These are phyloP conservation scores for Draba incana DNA, from an alignment of 345 rosid genomes.

Conservation along the genomic window DNA sequence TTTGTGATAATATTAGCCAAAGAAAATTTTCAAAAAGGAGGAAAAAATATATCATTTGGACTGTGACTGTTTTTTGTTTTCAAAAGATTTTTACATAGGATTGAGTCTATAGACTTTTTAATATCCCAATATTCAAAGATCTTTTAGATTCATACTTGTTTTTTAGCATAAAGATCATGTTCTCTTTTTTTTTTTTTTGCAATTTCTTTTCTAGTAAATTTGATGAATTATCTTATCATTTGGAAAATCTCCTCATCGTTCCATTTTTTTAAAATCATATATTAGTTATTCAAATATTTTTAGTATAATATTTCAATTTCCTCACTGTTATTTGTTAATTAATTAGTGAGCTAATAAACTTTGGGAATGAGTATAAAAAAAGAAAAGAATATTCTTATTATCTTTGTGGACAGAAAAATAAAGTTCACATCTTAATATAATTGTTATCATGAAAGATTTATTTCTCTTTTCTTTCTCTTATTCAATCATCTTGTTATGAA, in stretches of 20 bases:
- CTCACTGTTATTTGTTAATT: background rate
- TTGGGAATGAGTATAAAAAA: background rate
- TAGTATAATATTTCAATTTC: background rate
- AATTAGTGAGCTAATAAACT: background rate
- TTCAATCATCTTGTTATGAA: too few relatives aligned
- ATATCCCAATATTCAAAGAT: conserved; percentile 26
- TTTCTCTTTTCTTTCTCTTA: too few relatives aligned
- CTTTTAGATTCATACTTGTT: conserved; percentile 17
- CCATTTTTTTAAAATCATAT: background rate
- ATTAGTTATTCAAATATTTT: background rate
- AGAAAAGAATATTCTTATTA: background rate
- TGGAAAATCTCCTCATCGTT: conserved; percentile 5
- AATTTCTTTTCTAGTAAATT: background rate
- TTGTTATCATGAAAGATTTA: too few relatives aligned
- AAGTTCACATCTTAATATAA: background rate
- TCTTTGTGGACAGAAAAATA: background rate
- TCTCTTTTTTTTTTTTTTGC: too few relatives aligned
- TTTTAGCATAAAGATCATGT: background rate
- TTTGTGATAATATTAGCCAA: conserved; percentile 23
- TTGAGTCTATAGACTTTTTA: conserved; percentile 10
- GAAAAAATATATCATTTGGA: conserved; percentile 4
- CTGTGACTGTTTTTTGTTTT: conserved; percentile 23
- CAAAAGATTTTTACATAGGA: background rate
- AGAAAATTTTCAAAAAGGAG: background rate
- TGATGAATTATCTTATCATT: conserved; percentile 13